Base-by-base conservation (phyloP, 106 monocot genomes). In the Apostasia shenzhenica region DNA sequence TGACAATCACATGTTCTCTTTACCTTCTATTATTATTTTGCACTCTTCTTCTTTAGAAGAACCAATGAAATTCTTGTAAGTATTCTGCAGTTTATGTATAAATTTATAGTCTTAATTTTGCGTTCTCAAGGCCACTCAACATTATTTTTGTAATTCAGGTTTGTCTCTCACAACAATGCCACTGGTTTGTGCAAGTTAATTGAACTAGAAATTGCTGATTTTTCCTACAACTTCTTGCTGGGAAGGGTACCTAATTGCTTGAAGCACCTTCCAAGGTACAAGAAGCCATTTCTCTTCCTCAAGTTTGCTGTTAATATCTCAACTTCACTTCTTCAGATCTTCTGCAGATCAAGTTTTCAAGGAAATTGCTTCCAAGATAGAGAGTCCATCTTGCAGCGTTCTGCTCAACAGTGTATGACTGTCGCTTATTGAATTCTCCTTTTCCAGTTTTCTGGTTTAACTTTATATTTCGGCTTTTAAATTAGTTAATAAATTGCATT, bases 181-280 rank as follows among this genome's bases (percentile, higher is more conserved):
- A 54, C 69, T 42, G 87, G 92, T 1, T 77, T 92, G 12, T 97
- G 97, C 60, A 57, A 63, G 49, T 72, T 74, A 57, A 12, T 70
- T 52, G 68, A 75, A 47, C 45, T 92, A 42, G 81, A 63, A 60
- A 45, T 81, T 66, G 89, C 80, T 55, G 77, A 92, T 82, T 89
- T 97, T 64, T 97, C 97, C 6, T 87, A 85, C 70, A 97, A 97
- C 64, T 89, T 83, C 79, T 77, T 97, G 10, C 67, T 52, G 67
- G 97, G 97, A 59, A 68, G 77, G 57, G 79, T 97, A 56, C 97
- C 92, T 14, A 45, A 66, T 70, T 97, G 97, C 77, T 67, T 97
- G 12, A 75, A 26, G 38, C 62, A 76, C 72, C 68, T 87, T 57
- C 81, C 82, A 57, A 87, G 87, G 97, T 97, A 79, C 14, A 46